A percentile compares a stretch with the other conserved stretches of the same genome.
phyloP scores from a whole-genome alignment of 768 basidiomycete species.

The Kwoniella botswanensis region DNA sequence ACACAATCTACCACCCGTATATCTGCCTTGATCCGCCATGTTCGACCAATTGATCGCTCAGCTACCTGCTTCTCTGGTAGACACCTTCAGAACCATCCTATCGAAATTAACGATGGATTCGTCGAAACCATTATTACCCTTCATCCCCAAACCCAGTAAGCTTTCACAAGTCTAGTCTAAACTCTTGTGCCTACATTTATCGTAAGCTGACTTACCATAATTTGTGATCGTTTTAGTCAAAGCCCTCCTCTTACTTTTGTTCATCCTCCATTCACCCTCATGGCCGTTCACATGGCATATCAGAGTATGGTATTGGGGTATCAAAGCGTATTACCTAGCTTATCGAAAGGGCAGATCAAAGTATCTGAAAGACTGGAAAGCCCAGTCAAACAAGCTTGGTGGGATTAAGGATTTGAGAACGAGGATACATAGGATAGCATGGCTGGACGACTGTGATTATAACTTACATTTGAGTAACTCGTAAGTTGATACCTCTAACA shows the following conservation, averaged over 20 bases:
- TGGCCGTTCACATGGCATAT: constrained; percentile 53
- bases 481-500: constrained; percentile 25
- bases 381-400: constrained; percentile 19
- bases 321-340: constrained; percentile 39
- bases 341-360: constrained; percentile 39
- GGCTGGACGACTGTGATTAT: constrained; percentile 53
- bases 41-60: constrained; percentile 8
- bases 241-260: constrained; percentile 40
- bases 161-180: background rate
- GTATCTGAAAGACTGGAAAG: constrained; percentile 44
- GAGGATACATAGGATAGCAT: constrained; percentile 35
- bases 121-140: constrained; percentile 28
- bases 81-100: constrained; percentile 12
- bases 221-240: constrained; percentile 37
- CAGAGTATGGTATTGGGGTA: constrained; percentile 41
- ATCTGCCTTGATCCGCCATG: constrained; percentile 2
- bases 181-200: too few species aligned
- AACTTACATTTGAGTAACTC: constrained; percentile 53
- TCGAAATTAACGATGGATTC: constrained; percentile 16
- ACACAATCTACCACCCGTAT: background rate
- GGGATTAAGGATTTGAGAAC: constrained; percentile 34
- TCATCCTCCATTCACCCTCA: constrained; percentile 47
- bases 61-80: constrained; percentile 20
- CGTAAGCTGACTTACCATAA: background rate
- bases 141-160: constrained; percentile 32